Evolutionary conservation across 352 stramenopile genomes (phyloP).

Genomic region (Pythium dissimile): DNA sequence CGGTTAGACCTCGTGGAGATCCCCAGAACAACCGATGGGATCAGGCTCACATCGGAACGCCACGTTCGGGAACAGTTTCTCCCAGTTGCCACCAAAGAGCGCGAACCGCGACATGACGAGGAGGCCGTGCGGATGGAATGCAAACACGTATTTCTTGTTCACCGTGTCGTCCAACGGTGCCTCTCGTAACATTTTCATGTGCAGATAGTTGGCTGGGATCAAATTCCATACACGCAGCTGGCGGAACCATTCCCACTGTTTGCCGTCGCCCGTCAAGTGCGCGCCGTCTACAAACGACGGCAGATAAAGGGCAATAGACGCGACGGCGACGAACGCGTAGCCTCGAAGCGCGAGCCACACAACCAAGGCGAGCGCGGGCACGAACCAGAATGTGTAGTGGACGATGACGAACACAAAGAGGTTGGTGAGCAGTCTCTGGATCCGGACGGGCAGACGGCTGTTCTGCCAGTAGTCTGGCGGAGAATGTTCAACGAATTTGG

Average conservation of each 20-base stretch:
- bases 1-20: neutral
- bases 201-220: conserved; percentile 40
- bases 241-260: conserved; percentile 44
- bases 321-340: conserved; percentile 38
- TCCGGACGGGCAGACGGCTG: conserved; percentile 33
- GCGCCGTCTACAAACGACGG: conserved; percentile 45
- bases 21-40: neutral
- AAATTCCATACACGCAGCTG: conserved; percentile 37
- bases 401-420: conserved; percentile 54
- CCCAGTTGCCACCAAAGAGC: conserved; percentile 62
- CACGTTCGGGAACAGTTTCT: conserved; percentile 55
- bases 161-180: conserved; percentile 35
- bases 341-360: conserved; percentile 19
- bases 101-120: conserved; percentile 65
- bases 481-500: conserved; percentile 41
- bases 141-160: conserved; percentile 66
- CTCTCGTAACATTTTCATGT: conserved; percentile 57
- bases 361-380: conserved; percentile 21
- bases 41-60: conserved; percentile 33
- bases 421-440: conserved; percentile 31
- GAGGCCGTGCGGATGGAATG: conserved; percentile 66
- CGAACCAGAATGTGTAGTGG: conserved; percentile 67
- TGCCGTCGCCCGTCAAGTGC: conserved; percentile 43
- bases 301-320: conserved; percentile 43
- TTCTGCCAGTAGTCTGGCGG: conserved; percentile 37